These are phyloP conservation scores for Taphrina betulina DNA, from an alignment of 1,139 yeast genomes.

Conservation along the genomic window DNA sequence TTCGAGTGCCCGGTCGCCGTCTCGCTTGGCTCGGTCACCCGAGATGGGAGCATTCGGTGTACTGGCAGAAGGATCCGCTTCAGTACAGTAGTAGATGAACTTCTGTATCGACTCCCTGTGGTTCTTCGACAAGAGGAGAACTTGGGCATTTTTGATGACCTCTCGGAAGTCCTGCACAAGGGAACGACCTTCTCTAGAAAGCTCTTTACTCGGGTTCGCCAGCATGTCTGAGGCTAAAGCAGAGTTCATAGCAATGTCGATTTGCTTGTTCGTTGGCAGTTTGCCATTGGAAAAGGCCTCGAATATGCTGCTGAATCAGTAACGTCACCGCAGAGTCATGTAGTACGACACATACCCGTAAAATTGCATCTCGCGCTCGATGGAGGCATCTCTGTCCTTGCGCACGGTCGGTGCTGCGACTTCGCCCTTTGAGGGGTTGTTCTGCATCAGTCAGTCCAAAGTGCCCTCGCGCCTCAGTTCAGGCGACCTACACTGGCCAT, in stretches of 20 bases:
- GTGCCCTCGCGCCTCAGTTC: no score
- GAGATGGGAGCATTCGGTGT: constrained; percentile 28
- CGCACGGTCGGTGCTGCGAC: constrained; percentile 35
- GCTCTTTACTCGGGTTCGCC: constrained; percentile 26
- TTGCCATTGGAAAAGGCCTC: constrained; percentile 37
- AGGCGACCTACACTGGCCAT: no score
- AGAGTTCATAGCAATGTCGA: constrained; percentile 38
- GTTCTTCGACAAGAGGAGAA: constrained; percentile 37
- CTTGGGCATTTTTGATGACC: constrained; percentile 35
- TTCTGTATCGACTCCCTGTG: constrained; percentile 37
- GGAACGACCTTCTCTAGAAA: constrained; percentile 37
- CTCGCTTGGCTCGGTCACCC: constrained; percentile 20
- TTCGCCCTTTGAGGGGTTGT: constrained; percentile 32
- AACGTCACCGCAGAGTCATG: no score
- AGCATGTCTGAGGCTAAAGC: constrained; percentile 34
- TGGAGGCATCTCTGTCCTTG: constrained; percentile 34
- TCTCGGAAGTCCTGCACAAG: constrained; percentile 33
- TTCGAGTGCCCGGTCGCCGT: constrained; percentile 28
- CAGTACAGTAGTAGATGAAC: constrained; percentile 37
- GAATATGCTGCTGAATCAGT: constrained; percentile 1
- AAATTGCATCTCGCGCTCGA: constrained; percentile 37
- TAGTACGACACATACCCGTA: constrained; percentile 32
- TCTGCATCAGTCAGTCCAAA: background rate
- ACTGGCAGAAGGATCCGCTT: constrained; percentile 19
- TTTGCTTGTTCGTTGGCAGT: constrained; percentile 38